Conservation (phyloP, 495 filamentous ascomycete genomes). For the Haplographium delicatum region DNA sequence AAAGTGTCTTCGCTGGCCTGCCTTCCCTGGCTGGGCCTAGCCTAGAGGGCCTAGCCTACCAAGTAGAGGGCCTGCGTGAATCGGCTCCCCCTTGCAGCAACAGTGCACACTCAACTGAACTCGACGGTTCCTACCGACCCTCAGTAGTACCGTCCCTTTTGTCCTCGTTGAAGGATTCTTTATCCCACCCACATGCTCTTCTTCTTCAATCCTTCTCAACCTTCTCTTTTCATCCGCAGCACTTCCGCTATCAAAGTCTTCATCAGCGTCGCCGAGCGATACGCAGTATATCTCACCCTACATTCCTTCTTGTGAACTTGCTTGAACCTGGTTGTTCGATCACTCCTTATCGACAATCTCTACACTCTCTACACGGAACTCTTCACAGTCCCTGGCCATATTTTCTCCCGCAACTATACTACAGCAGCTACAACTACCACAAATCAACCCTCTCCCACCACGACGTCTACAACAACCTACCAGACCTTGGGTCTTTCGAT, state of each 20-base stretch:
- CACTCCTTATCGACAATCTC: conserved; percentile 32
- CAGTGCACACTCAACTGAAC: no score
- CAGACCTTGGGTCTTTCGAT: neutral
- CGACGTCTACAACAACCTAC: neutral
- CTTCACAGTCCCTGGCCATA: no score
- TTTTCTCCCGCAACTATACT: no score
- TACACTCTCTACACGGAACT: conserved; percentile 21
- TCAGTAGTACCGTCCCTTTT: conserved; percentile 14
- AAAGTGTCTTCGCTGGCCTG: no score
- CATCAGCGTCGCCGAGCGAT: conserved; percentile 22
- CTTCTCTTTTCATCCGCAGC: conserved; percentile 32
- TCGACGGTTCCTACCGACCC: no score
- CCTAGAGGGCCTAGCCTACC: no score
- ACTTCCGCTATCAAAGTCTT: conserved; percentile 19
- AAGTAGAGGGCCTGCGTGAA: no score
- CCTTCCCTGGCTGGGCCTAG: no score
- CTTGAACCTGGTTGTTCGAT: conserved; percentile 36
- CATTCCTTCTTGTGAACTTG: conserved; percentile 41
- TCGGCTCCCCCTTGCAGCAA: no score
- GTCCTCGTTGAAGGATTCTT: conserved; percentile 12
- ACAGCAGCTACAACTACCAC: no score
- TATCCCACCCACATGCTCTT: neutral
- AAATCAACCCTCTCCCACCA: neutral
- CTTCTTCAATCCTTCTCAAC: conserved; percentile 25
- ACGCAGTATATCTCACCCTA: conserved; percentile 11